Conservation (phyloP, 106 monocot genomes). For the Posidonia australis region DNA sequence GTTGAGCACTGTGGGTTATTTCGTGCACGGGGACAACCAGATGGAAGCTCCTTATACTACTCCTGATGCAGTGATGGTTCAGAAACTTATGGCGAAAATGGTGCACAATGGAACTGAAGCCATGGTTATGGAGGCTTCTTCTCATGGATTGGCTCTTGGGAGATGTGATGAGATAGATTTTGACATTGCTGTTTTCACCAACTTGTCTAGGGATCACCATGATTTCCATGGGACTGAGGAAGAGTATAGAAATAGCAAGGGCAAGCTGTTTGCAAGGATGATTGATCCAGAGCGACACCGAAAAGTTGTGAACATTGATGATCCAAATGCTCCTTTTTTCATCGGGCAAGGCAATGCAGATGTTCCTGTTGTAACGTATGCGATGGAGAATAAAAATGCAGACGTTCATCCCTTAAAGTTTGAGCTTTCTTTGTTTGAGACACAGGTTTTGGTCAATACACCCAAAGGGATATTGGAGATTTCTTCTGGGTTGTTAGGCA, state of each 20-base stretch:
- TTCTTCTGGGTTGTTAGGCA: conserved; percentile 82
- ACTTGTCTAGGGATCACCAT: conserved; percentile 43
- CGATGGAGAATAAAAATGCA: conserved; percentile 78
- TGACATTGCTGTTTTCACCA: conserved; percentile 85
- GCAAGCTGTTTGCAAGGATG: conserved; percentile 71
- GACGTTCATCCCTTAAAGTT: conserved; percentile 66
- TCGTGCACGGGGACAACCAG: conserved; percentile 51
- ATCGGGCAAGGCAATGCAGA: conserved; percentile 54
- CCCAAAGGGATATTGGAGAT: conserved; percentile 86
- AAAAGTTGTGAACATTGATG: conserved; percentile 91
- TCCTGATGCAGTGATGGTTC: conserved; percentile 36
- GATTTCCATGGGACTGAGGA: conserved; percentile 49
- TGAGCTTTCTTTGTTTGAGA: conserved; percentile 83
- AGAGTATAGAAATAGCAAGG: conserved; percentile 55
- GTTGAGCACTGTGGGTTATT: conserved; percentile 56
- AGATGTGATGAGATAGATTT: conserved; percentile 74
- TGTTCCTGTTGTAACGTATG: conserved; percentile 80
- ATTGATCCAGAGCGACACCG: conserved; percentile 71
- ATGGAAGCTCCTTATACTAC: conserved; percentile 38
- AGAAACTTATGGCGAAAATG: conserved; percentile 33
- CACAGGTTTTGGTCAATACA: conserved; percentile 77
- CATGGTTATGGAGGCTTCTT: conserved; percentile 30
- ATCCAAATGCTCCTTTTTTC: conserved; percentile 62
- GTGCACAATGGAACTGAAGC: conserved; percentile 26
- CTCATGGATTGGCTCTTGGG: conserved; percentile 29